A percentile compares a stretch with the other conserved stretches of the same genome.
phyloP scores from a whole-genome alignment of 768 basidiomycete species.

The Tulasnella calospora region DNA sequence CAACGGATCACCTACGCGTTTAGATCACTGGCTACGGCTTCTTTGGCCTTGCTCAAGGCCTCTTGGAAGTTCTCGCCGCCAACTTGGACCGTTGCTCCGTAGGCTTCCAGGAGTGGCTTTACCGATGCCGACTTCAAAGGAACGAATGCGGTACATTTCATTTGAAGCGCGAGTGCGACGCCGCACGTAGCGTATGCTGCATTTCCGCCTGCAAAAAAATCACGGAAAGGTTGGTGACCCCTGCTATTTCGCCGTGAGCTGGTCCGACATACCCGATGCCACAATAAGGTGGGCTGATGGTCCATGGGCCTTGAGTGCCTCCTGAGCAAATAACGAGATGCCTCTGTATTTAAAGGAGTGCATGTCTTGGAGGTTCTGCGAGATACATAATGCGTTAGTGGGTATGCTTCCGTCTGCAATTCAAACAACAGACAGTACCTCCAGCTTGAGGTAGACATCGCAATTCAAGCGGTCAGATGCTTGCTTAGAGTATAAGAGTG shows the following conservation, averaged over 20 bases:
- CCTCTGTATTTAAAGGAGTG: constrained; percentile 77
- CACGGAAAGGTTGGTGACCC: neutral
- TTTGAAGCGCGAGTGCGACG: constrained; percentile 50
- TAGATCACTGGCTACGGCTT: constrained; percentile 43
- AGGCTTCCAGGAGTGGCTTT: constrained; percentile 42
- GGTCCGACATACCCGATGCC: constrained; percentile 44
- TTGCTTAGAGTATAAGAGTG: constrained; percentile 55
- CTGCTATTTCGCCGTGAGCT: neutral
- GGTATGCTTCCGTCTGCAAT: constrained; percentile 39
- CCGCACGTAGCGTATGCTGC: constrained; percentile 70
- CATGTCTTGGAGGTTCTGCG: constrained; percentile 64
- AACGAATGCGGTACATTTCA: constrained; percentile 64
- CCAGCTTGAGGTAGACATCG: constrained; percentile 4
- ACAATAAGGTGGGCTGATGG: constrained; percentile 55
- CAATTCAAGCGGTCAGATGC: constrained; percentile 60
- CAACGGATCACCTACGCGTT: constrained; percentile 43
- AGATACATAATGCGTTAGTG: neutral
- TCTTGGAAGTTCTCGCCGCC: constrained; percentile 56
- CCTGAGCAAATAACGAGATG: constrained; percentile 56
- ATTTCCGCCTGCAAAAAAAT: constrained; percentile 51
- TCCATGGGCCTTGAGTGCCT: constrained; percentile 50
- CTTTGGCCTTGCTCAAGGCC: constrained; percentile 49
- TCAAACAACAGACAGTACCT: constrained; percentile 38
- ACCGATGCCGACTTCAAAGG: constrained; percentile 42
- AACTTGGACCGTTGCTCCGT: constrained; percentile 57